These are phyloP conservation scores for Globisporangium nunn DNA, from an alignment of 352 stramenopile species.

Conservation along the genomic window DNA sequence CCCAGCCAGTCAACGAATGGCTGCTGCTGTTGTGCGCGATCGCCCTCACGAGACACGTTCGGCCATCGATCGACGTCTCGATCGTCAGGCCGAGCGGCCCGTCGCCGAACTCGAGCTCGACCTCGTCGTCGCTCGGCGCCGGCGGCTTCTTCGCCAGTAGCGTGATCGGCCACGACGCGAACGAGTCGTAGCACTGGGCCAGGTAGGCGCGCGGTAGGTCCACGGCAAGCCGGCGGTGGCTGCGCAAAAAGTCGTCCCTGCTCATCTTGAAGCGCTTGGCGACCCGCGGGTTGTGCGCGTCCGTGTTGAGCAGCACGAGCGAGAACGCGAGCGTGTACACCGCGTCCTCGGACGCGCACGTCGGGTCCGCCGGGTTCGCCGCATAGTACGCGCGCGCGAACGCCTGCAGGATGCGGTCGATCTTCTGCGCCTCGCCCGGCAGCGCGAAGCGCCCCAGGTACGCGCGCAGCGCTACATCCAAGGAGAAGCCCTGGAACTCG, in stretches of 20 bases:
- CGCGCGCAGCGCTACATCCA: slow-evolving; percentile 66
- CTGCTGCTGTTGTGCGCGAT: slow-evolving; percentile 16
- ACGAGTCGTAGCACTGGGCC: slow-evolving; percentile 57
- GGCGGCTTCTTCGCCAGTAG: slow-evolving; percentile 42
- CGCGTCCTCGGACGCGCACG: slow-evolving; percentile 61
- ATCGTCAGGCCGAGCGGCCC: slow-evolving; percentile 56
- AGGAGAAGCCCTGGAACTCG: slow-evolving; percentile 42
- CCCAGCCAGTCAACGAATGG: slow-evolving; percentile 37
- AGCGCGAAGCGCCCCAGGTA: slow-evolving; percentile 67
- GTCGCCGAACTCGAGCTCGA: slow-evolving; percentile 62
- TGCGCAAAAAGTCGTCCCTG: slow-evolving; percentile 66
- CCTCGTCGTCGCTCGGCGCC: slow-evolving; percentile 26
- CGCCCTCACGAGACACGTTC: slow-evolving; percentile 57
- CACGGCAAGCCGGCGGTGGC: slow-evolving; percentile 48
- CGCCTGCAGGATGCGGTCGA: slow-evolving; percentile 77
- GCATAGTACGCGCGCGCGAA: slow-evolving; percentile 62
- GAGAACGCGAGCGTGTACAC: slow-evolving; percentile 79
- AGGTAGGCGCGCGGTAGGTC: slow-evolving; percentile 43
- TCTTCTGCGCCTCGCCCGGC: slow-evolving; percentile 75
- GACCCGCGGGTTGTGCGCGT: slow-evolving; percentile 68
- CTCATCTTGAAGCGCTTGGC: slow-evolving; percentile 66
- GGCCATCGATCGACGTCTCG: slow-evolving; percentile 70
- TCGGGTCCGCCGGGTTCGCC: slow-evolving; percentile 38
- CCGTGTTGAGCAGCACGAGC: slow-evolving; percentile 71
- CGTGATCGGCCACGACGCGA: slow-evolving; percentile 47